Conservation (phyloP, 192 early-diverging fungal species). For the Umbelopsis ramanniana region DNA sequence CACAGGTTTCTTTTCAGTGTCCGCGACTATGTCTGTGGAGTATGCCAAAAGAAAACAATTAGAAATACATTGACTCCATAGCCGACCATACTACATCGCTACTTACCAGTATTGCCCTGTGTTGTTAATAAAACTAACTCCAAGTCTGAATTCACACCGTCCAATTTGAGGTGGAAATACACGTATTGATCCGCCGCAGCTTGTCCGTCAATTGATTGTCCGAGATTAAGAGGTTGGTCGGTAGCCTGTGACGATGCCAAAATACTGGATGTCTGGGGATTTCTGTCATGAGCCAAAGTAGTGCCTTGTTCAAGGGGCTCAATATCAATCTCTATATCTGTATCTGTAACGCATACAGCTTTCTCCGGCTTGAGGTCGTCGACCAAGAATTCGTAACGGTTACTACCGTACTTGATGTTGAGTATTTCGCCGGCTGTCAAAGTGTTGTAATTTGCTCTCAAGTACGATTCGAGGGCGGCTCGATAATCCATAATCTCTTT, state of each 20-base stretch:
- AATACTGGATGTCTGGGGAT: not conserved
- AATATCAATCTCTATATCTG: conserved; percentile 84
- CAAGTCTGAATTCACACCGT: not conserved
- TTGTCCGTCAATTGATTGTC: not conserved
- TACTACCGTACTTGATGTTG: conserved; percentile 54
- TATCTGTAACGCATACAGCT: conserved; percentile 75
- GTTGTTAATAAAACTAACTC: not conserved
- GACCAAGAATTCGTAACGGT: conserved; percentile 60
- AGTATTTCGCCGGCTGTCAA: conserved; percentile 70
- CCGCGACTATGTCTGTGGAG: conserved; percentile 47
- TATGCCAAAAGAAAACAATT: not conserved
- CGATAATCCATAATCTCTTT: conserved; percentile 62
- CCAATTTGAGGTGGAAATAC: not conserved
- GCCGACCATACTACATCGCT: not conserved
- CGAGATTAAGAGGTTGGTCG: not conserved
- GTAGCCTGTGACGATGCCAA: not conserved
- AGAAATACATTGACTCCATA: too few species aligned
- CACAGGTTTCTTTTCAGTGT: conserved; percentile 36
- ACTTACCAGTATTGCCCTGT: not conserved
- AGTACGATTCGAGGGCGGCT: conserved; percentile 66
- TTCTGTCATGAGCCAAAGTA: not conserved
- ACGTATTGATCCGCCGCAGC: not conserved
- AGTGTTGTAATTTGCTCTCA: conserved; percentile 69
- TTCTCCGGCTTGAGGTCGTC: conserved; percentile 66
- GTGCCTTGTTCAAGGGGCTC: conserved; percentile 44